phyloP scores from a whole-genome alignment of 768 basidiomycete genomes.

The Lactifluus volemus region DNA sequence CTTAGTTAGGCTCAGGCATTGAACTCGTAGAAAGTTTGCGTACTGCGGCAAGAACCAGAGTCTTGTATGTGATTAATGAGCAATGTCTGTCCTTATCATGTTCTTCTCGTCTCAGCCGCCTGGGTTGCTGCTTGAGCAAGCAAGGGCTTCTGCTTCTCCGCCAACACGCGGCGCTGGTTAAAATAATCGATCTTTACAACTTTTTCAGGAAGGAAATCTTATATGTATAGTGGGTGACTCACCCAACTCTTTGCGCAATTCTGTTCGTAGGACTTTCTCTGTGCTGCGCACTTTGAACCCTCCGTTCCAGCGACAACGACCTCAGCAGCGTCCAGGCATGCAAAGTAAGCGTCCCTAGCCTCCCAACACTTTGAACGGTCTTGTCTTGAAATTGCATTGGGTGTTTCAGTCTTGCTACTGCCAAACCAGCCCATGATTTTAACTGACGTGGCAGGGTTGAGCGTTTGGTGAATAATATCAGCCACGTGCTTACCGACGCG shows the following conservation, averaged over 20 bases:
- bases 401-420: conserved; percentile 31
- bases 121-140: conserved; percentile 41
- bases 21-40: not conserved
- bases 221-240: conserved; percentile 25
- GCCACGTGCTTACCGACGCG: not conserved
- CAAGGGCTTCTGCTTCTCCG: conserved; percentile 67
- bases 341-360: conserved; percentile 72
- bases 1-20: not conserved
- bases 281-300: conserved; percentile 43
- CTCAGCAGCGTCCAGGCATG: conserved; percentile 62
- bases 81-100: not conserved
- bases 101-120: conserved; percentile 26
- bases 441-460: not conserved
- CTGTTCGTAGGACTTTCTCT: conserved; percentile 53
- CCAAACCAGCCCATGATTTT: conserved; percentile 31
- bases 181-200: conserved; percentile 79
- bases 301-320: conserved; percentile 75
- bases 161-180: conserved; percentile 80
- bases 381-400: conserved; percentile 40
- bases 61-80: not conserved
- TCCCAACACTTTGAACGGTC: conserved; percentile 85
- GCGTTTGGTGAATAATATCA: too few relatives aligned
- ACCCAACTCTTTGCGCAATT: conserved; percentile 91
- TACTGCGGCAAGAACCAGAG: not conserved
- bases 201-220: not conserved